Conservation (phyloP, 1,284 basidiomycete species). For the Cryptococcus maquisensis region DNA sequence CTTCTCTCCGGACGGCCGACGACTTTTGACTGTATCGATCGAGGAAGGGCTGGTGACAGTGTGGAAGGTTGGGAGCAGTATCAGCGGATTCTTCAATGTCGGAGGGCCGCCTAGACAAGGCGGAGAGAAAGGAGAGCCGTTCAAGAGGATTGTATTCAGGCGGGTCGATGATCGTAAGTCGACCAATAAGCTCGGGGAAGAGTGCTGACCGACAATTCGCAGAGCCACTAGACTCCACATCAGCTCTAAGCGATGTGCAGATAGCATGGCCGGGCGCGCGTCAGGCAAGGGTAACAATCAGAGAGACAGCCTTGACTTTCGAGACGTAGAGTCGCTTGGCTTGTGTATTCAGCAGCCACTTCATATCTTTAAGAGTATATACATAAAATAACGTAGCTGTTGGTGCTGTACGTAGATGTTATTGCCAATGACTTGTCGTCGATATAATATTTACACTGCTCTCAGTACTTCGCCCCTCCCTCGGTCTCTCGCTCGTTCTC, state of each 20-base stretch:
- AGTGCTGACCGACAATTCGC: neutral
- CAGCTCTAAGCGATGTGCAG: conserved; percentile 65
- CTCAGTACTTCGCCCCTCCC: too few species aligned
- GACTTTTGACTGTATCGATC: conserved; percentile 81
- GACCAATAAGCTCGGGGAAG: neutral
- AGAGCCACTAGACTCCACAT: conserved; percentile 68
- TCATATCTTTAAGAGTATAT: too few species aligned
- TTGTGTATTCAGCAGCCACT: too few species aligned
- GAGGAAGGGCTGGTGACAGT: conserved; percentile 76
- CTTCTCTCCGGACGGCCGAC: conserved; percentile 87
- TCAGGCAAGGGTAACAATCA: conserved; percentile 73
- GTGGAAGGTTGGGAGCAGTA: conserved; percentile 83
- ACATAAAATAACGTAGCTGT: too few species aligned
- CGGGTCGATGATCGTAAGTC: conserved; percentile 52
- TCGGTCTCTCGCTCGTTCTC: too few species aligned
- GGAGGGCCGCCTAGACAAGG: conserved; percentile 88
- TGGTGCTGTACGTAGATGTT: too few species aligned
- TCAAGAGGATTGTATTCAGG: conserved; percentile 71
- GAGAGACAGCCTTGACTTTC: conserved; percentile 75
- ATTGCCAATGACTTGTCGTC: too few species aligned
- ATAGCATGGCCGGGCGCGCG: conserved; percentile 81
- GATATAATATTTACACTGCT: too few species aligned
- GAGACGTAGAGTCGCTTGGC: too few species aligned
- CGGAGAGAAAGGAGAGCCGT: conserved; percentile 70
- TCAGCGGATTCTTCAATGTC: conserved; percentile 83